Evolutionary conservation across 768 basidiomycete species (phyloP).

Genomic region (Lactarius quietus): DNA sequence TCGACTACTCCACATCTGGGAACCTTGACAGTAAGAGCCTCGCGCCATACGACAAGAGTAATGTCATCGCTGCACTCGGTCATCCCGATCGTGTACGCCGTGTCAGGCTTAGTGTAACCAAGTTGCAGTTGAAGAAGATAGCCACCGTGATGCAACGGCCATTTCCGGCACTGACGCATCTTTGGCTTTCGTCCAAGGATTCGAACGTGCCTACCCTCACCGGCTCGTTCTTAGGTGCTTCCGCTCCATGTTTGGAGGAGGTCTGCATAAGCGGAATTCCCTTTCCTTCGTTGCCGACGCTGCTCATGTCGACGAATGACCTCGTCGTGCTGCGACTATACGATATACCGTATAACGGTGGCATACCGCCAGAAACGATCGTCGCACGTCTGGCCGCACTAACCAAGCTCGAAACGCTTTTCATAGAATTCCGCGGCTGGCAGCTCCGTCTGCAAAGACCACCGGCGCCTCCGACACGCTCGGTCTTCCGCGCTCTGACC

Average conservation of each 20-base stretch:
- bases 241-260: not conserved
- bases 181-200: not conserved
- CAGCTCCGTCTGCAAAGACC: not conserved
- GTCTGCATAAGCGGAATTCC: not conserved
- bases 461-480: not conserved
- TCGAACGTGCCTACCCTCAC: not conserved
- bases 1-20: not conserved
- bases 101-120: not conserved
- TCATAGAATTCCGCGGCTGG: not conserved
- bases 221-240: not conserved
- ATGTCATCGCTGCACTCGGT: conserved; percentile 1
- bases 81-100: not conserved
- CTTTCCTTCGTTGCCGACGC: not conserved
- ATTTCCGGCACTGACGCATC: conserved; percentile 2
- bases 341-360: not conserved
- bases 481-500: not conserved
- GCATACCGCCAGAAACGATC: conserved; percentile 3
- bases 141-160: not conserved
- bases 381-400: not conserved
- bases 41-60: not conserved
- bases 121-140: not conserved
- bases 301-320: not conserved
- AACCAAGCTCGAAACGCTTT: not conserved
- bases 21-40: not conserved
- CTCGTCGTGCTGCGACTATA: not conserved